These are phyloP conservation scores for Mrakia frigida DNA, from an alignment of 768 basidiomycete species.

Conservation along the genomic window DNA sequence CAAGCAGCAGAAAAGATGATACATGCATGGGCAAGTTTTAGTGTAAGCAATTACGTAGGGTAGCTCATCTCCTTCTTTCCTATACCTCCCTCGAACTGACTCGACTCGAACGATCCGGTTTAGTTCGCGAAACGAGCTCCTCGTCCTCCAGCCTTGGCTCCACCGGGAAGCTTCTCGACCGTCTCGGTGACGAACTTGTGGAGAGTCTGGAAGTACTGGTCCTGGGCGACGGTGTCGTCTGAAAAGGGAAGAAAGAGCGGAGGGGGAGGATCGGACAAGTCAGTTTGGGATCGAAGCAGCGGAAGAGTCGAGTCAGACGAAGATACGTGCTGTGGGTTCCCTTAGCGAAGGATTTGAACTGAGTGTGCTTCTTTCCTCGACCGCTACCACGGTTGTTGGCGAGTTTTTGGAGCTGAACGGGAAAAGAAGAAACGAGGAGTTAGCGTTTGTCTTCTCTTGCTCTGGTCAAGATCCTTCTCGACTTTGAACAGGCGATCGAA, in stretches of 20 bases:
- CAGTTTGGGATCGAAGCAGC: neutral
- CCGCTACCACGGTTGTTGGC: constrained; percentile 21
- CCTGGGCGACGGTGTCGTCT: constrained; percentile 32
- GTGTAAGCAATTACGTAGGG: no score
- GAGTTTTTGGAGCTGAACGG: constrained; percentile 19
- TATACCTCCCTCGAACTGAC: no score
- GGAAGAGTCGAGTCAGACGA: neutral
- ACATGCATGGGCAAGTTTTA: no score
- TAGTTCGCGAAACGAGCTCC: constrained; percentile 9
- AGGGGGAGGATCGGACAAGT: neutral
- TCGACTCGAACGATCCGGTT: neutral
- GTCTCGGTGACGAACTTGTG: constrained; percentile 24
- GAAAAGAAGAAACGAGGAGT: neutral
- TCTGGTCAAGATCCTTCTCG: no score
- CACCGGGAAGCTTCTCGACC: neutral
- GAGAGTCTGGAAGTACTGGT: constrained; percentile 26
- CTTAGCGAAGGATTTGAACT: constrained; percentile 14
- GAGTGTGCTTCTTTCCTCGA: constrained; percentile 22
- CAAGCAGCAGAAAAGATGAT: no score
- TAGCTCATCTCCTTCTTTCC: no score
- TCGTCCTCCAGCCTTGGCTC: neutral
- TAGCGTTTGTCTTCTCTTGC: no score
- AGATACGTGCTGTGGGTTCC: constrained; percentile 28
- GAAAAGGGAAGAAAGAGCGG: neutral
- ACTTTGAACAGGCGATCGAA: neutral